Evolutionary conservation across 179 eudicot genomes (phyloP).

Genomic region (Amaranthus tricolor): DNA sequence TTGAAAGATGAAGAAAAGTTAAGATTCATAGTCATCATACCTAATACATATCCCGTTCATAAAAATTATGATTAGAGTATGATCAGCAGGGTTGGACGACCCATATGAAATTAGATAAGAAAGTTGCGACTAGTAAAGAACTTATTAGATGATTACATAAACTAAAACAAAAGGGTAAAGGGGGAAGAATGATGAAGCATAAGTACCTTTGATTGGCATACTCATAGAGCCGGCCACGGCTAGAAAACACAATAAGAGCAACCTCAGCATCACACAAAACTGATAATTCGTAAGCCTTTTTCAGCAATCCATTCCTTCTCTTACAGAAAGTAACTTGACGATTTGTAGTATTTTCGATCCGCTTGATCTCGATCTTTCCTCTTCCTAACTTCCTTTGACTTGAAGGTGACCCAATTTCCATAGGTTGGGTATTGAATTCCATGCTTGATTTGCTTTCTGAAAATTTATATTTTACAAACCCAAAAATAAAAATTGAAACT

Average conservation of each 20-base stretch:
- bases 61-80: no score
- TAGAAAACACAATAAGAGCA: conserved; percentile 91
- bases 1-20: no score
- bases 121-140: no score
- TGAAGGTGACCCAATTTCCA: conserved; percentile 50
- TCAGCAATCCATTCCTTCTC: conserved; percentile 85
- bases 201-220: conserved; percentile 87
- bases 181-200: background rate
- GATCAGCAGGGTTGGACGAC: no score
- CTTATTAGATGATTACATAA: no score
- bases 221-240: conserved; percentile 91
- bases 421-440: conserved; percentile 49
- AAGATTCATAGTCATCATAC: no score
- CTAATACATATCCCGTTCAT: no score
- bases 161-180: background rate
- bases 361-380: conserved; percentile 92
- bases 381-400: conserved; percentile 73
- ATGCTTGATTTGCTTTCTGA: conserved; percentile 32
- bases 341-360: conserved; percentile 95
- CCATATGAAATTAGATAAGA: no score
- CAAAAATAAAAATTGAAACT: background rate
- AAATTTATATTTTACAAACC: conserved; percentile 16
- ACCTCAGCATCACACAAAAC: conserved; percentile 97
- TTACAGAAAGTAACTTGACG: conserved; percentile 96
- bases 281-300: conserved; percentile 91